Evolutionary conservation across 768 basidiomycete species (phyloP).

Genomic region (Gloeophyllum trabeum): DNA sequence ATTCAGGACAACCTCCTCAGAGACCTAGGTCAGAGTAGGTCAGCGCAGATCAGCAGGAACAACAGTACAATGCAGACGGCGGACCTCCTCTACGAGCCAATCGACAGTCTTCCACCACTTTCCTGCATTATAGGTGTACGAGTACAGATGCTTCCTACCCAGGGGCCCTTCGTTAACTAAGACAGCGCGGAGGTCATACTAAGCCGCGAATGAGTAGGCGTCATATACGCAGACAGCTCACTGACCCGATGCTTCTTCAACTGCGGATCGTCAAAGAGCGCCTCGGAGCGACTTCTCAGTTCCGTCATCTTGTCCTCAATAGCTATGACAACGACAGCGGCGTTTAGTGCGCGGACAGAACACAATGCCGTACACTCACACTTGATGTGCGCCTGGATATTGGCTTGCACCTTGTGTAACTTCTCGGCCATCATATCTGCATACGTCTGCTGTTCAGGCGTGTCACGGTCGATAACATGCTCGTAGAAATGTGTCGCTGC

Average conservation of each 20-base stretch:
- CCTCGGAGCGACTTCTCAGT: constrained; percentile 31
- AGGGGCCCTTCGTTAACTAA: constrained; percentile 69
- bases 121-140: constrained; percentile 59
- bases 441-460: constrained; percentile 32
- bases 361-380: not conserved
- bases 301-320: constrained; percentile 37
- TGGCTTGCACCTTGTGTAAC: too few species aligned
- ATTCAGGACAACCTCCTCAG: constrained; percentile 57
- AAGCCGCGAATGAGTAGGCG: not conserved
- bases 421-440: not conserved
- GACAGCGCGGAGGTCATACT: constrained; percentile 79
- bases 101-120: constrained; percentile 80
- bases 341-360: not conserved
- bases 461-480: constrained; percentile 40
- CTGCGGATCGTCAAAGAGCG: constrained; percentile 51
- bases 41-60: not conserved
- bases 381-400: too few species aligned
- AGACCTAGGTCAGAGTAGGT: constrained; percentile 33
- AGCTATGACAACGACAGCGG: constrained; percentile 28
- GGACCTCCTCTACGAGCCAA: constrained; percentile 52
- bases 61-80: constrained; percentile 2
- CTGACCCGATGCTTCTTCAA: constrained; percentile 48
- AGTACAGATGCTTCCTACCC: constrained; percentile 69
- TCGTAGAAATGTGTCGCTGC: constrained; percentile 64
- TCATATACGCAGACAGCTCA: constrained; percentile 1